Evolutionary conservation across 805 yeast genomes (phyloP).

Genomic region (Torulaspora delbrueckii): DNA sequence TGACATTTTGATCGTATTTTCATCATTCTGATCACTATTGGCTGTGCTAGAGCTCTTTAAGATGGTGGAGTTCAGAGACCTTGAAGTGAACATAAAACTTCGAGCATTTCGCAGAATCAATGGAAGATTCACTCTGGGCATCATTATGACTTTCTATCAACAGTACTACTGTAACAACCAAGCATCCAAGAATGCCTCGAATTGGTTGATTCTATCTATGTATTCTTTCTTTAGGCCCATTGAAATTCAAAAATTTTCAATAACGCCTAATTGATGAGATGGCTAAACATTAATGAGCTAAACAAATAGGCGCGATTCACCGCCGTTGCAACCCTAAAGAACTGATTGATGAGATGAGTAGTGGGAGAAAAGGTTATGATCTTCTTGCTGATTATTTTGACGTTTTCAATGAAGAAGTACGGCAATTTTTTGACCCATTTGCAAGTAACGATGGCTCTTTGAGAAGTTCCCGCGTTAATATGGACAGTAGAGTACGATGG

Average conservation of each 20-base stretch:
- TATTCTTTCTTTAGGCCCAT: not conserved
- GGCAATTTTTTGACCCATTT: slow-evolving; percentile 16
- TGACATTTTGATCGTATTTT: not conserved
- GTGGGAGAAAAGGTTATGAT: slow-evolving; percentile 5
- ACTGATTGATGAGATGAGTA: slow-evolving; percentile 10
- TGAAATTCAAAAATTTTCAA: slow-evolving; percentile 1
- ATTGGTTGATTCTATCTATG: not conserved
- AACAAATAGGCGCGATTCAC: not conserved
- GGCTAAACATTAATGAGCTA: not conserved
- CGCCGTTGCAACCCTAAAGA: not conserved
- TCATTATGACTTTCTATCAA: slow-evolving; percentile 1
- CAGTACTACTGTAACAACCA: not conserved
- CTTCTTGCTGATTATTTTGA: slow-evolving; percentile 17
- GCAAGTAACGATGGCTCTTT: slow-evolving; percentile 14
- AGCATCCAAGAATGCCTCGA: not conserved
- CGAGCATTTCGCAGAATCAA: slow-evolving; percentile 1
- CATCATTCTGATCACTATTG: not conserved
- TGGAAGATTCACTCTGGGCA: slow-evolving; percentile 4
- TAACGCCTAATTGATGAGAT: not conserved
- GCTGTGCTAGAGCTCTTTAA: not conserved
- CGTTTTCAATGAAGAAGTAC: slow-evolving; percentile 21
- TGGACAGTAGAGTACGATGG: slow-evolving; percentile 16
- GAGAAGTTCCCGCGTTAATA: slow-evolving; percentile 18
- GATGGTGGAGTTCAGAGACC: slow-evolving; percentile 5
- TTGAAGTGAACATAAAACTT: slow-evolving; percentile 2